Percentiles rank a stretch among this genome's conserved stretches.
Conservation (phyloP, 345 rosid species). For the Eutrema heterophyllum region DNA sequence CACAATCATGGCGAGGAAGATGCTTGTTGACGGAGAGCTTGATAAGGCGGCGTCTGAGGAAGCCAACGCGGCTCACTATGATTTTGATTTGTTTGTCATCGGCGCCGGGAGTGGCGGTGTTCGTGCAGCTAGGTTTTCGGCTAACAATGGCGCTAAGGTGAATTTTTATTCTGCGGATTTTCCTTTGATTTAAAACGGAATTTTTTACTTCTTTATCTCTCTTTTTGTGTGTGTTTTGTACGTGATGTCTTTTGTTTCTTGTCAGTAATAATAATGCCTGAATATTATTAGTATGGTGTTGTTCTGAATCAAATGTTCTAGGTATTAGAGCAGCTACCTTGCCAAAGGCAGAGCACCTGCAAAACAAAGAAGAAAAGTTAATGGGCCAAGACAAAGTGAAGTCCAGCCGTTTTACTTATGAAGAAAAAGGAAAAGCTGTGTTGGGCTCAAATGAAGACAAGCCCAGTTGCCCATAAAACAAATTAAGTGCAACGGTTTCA, state of each 20-base stretch:
- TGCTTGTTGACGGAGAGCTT: conserved; percentile 72
- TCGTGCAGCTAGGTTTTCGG: conserved; percentile 88
- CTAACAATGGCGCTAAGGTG: conserved; percentile 91
- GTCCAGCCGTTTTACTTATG: too few relatives aligned
- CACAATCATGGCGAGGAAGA: conserved; percentile 76
- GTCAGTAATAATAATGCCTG: neutral
- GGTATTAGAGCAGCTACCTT: conserved; percentile 19
- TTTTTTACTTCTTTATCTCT: too few relatives aligned
- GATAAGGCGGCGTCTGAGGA: conserved; percentile 37
- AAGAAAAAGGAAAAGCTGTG: too few relatives aligned
- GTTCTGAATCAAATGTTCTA: conserved; percentile 8
- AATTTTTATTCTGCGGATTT: neutral
- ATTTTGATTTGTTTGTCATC: conserved; percentile 87
- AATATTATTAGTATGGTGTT: neutral
- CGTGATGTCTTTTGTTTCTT: neutral
- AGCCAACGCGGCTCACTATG: conserved; percentile 36
- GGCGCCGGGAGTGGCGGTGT: conserved; percentile 99
- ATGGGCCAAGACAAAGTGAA: too few relatives aligned
- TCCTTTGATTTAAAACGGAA: neutral
- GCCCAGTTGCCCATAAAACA: too few relatives aligned
- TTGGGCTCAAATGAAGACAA: too few relatives aligned
- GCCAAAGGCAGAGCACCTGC: too few relatives aligned
- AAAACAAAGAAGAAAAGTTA: too few relatives aligned
- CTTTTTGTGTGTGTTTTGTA: neutral
- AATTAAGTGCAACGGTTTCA: too few relatives aligned